These are phyloP conservation scores for Bolboschoenus planiculmis DNA, from an alignment of 176 grass and related monocot species.

Conservation along the genomic window DNA sequence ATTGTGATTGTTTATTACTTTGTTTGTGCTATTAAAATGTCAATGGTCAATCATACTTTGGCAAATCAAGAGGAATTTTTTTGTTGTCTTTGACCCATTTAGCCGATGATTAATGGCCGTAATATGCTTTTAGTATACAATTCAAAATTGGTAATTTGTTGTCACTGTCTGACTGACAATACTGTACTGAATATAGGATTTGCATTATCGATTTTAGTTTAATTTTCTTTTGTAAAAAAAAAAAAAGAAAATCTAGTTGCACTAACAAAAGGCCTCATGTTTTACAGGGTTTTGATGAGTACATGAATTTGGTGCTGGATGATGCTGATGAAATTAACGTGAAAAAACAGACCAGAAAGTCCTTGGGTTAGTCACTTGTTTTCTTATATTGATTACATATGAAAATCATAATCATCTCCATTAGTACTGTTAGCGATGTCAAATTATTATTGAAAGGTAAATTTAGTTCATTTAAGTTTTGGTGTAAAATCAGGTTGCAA, in stretches of 20 bases:
- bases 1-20: background rate
- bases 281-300: constrained; percentile 89
- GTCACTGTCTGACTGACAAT: background rate
- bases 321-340: constrained; percentile 91
- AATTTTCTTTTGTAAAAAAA: background rate
- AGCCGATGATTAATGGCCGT: background rate
- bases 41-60: background rate
- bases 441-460: background rate
- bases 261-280: constrained; percentile 1
- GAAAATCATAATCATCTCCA: background rate
- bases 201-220: background rate
- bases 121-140: background rate
- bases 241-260: background rate
- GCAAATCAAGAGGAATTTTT: background rate
- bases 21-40: background rate
- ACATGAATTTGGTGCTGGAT: constrained; percentile 99
- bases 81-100: background rate
- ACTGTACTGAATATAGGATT: background rate
- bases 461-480: background rate
- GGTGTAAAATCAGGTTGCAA: background rate
- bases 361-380: constrained; percentile 50
- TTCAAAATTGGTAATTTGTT: background rate
- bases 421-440: background rate
- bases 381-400: background rate
- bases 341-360: constrained; percentile 82